These are phyloP conservation scores for Coemansia furcata DNA, from an alignment of 192 early-diverging fungal genomes.

Conservation along the genomic window DNA sequence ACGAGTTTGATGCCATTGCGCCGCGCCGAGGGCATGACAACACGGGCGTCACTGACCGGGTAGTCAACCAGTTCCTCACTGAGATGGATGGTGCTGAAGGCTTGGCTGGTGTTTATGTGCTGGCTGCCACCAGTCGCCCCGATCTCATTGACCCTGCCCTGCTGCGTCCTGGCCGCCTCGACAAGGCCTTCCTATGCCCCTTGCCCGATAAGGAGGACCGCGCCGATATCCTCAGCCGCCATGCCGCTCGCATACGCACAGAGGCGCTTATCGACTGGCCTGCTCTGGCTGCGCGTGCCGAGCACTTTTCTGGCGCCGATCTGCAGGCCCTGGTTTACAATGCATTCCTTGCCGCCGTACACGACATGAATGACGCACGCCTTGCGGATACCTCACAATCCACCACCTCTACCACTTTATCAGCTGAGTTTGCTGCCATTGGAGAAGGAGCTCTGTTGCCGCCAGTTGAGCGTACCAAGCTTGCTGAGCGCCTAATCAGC, in stretches of 20 bases:
- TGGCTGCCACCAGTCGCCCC: slow-evolving; percentile 88
- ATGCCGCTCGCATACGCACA: slow-evolving; percentile 71
- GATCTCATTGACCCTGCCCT: slow-evolving; percentile 82
- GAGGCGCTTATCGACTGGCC: slow-evolving; percentile 62
- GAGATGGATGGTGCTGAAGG: slow-evolving; percentile 99
- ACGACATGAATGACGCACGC: slow-evolving; percentile 57
- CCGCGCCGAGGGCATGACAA: slow-evolving; percentile 97
- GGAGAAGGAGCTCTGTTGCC: background rate
- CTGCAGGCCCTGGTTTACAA: slow-evolving; percentile 92
- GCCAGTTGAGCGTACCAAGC: slow-evolving; percentile 14
- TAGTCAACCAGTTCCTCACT: slow-evolving; percentile 98
- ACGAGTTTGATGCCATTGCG: slow-evolving; percentile 97
- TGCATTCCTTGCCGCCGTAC: slow-evolving; percentile 87
- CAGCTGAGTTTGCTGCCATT: slow-evolving; percentile 16
- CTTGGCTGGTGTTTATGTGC: slow-evolving; percentile 91
- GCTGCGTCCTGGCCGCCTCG: slow-evolving; percentile 76
- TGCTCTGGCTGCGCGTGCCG: slow-evolving; percentile 61
- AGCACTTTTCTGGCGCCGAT: slow-evolving; percentile 88
- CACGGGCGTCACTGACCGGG: slow-evolving; percentile 96
- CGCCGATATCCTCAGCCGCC: slow-evolving; percentile 73
- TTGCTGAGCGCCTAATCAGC: slow-evolving; percentile 20
- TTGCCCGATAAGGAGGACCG: slow-evolving; percentile 78
- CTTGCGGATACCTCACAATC: slow-evolving; percentile 1
- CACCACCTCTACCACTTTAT: background rate
- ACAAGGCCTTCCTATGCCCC: slow-evolving; percentile 81